These are phyloP conservation scores for Leccinum idahoense DNA, from an alignment of 1,284 basidiomycete species.

Conservation along the genomic window DNA sequence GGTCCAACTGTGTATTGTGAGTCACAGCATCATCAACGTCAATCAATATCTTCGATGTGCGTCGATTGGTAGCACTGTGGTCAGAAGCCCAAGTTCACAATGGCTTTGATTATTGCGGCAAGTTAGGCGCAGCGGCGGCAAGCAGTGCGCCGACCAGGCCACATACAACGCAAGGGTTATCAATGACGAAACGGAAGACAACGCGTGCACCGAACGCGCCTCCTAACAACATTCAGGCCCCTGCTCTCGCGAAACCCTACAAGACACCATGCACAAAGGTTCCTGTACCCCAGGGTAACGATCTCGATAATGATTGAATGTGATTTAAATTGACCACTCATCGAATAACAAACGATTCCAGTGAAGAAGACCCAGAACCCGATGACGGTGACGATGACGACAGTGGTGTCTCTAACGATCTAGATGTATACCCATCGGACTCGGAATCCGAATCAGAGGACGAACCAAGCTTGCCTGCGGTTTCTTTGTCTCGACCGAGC, in stretches of 20 bases:
- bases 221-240: slow-evolving; percentile 4
- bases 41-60: slow-evolving; percentile 26
- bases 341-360: slow-evolving; percentile 17
- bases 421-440: slow-evolving; percentile 32
- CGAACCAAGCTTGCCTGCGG: slow-evolving; percentile 8
- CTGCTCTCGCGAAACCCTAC: slow-evolving; percentile 7
- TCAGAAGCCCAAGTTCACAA: slow-evolving; percentile 31
- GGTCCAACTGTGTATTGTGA: slow-evolving; percentile 24
- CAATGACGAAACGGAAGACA: slow-evolving; percentile 20
- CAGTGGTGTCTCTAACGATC: slow-evolving; percentile 20
- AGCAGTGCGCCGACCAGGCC: slow-evolving; percentile 14
- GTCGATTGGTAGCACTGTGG: slow-evolving; percentile 28
- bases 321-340: slow-evolving; percentile 11
- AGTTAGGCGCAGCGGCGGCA: slow-evolving; percentile 28
- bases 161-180: slow-evolving; percentile 8
- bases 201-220: slow-evolving; percentile 7
- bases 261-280: slow-evolving; percentile 12
- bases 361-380: slow-evolving; percentile 24
- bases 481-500: slow-evolving; percentile 5
- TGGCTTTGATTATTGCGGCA: slow-evolving; percentile 31
- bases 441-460: slow-evolving; percentile 24
- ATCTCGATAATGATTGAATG: slow-evolving; percentile 8
- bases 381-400: slow-evolving; percentile 18
- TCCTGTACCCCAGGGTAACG: slow-evolving; percentile 22
- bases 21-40: slow-evolving; percentile 16